These are phyloP conservation scores for Jamesozyma lodderae DNA, from an alignment of 805 yeast genomes.

Conservation along the genomic window DNA sequence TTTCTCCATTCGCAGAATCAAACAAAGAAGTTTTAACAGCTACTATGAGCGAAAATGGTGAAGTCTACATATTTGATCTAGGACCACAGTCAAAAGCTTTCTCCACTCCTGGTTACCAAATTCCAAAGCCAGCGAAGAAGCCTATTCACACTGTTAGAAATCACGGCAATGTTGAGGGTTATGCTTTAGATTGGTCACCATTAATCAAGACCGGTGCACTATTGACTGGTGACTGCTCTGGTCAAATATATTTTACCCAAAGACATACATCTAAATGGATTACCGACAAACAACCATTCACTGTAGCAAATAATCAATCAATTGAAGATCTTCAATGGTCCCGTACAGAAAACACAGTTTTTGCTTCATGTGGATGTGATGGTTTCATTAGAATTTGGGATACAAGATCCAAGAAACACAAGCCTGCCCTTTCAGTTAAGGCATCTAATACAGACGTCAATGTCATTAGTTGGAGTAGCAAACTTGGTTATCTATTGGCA, in stretches of 20 bases:
- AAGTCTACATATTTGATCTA: conserved; percentile 75
- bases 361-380: conserved; percentile 90
- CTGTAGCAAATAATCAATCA: conserved; percentile 53
- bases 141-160: conserved; percentile 73
- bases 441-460: conserved; percentile 83
- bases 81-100: conserved; percentile 73
- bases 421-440: conserved; percentile 75
- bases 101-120: conserved; percentile 75
- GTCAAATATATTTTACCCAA: conserved; percentile 69
- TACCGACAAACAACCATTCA: conserved; percentile 76
- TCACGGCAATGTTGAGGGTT: conserved; percentile 96
- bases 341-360: conserved; percentile 81
- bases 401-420: conserved; percentile 83
- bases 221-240: conserved; percentile 81
- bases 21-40: conserved; percentile 77
- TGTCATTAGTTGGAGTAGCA: conserved; percentile 91
- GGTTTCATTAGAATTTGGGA: conserved; percentile 85
- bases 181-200: conserved; percentile 96
- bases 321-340: conserved; percentile 98
- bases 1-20: conserved; percentile 62
- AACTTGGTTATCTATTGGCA: conserved; percentile 78
- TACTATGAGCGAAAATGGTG: conserved; percentile 82
- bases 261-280: conserved; percentile 74
- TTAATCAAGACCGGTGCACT: conserved; percentile 68
- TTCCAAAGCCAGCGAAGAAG: conserved; percentile 68